Conservation (phyloP, 306 rosid species). For the Vicia faba region DNA sequence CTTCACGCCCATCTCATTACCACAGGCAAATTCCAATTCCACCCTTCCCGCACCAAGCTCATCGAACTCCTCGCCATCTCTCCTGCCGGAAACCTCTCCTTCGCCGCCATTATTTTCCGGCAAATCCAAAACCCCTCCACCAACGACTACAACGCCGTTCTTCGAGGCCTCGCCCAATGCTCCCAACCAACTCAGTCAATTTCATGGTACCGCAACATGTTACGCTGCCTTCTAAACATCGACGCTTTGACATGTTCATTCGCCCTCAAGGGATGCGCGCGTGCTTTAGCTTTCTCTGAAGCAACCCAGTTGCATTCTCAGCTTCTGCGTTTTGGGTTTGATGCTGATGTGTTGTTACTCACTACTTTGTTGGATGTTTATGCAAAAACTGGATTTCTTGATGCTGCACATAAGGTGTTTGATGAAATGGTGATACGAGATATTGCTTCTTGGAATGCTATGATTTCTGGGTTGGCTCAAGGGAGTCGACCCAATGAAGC, state of each 20-base stretch:
- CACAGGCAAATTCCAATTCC: slow-evolving; percentile 59
- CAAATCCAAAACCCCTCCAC: slow-evolving; percentile 60
- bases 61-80: slow-evolving; percentile 72
- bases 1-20: slow-evolving; percentile 71
- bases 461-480: slow-evolving; percentile 86
- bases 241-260: slow-evolving; percentile 89
- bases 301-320: slow-evolving; percentile 73
- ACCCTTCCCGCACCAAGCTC: slow-evolving; percentile 62
- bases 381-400: slow-evolving; percentile 63
- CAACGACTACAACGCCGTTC: slow-evolving; percentile 76
- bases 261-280: slow-evolving; percentile 81
- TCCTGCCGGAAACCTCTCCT: slow-evolving; percentile 57
- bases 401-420: slow-evolving; percentile 68
- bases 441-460: slow-evolving; percentile 78
- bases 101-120: slow-evolving; percentile 58
- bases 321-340: slow-evolving; percentile 59
- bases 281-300: slow-evolving; percentile 65
- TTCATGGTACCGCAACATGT: slow-evolving; percentile 58
- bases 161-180: slow-evolving; percentile 80
- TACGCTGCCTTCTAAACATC: slow-evolving; percentile 42
- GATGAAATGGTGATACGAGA: slow-evolving; percentile 69
- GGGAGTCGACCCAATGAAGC: slow-evolving; percentile 71
- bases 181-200: slow-evolving; percentile 68
- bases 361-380: slow-evolving; percentile 83
- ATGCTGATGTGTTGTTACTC: slow-evolving; percentile 51